Evolutionary conservation across 2,329 filamentous ascomycete species (phyloP), one percentile per base, ranked within the genome.

Genomic region (Rutstroemia sp.): DNA sequence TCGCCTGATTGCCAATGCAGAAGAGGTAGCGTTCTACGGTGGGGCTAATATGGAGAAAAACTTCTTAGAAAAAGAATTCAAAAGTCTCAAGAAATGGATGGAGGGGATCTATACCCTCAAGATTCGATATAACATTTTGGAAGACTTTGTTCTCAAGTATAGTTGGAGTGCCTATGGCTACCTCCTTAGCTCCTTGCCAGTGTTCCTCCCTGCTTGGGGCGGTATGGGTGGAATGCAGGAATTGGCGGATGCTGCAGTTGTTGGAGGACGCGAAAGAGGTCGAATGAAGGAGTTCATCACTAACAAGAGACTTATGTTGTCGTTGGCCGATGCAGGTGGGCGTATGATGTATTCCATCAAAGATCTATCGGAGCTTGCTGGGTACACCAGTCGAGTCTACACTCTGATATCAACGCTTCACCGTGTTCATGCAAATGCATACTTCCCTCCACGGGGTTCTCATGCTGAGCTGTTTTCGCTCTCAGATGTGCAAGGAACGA

Each of bases 291-390:
- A 95, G 37, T 99, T 99, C 73, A 96, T 99, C 73, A 99, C 94
- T 12, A 99, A 99, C 75, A 97, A 99, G 73, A 85, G 94, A 4
- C 85, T 99, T 41, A 97, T 99, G 94, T 81, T 99, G 34, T 97
- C 92, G 16, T 81, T 99, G 39, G 94, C 94, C 9, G 94, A 99
- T 72, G 94, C 94, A 1, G 94, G 94, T 58, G 92, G 92, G 25
- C 83, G 94, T 48, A 96, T 99, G 90, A 99, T 99, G 94, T 99
- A 99, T 76, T 94, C 89, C 60, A 95, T 99, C 77, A 99, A 99
- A 73, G 95, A 99, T 68, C 82, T 99, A 38, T 92, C 92, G 1
- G 94, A 99, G 70, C 78, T 99, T 37, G 94, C 94, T 5, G 94
- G 94, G 21, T 95, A 97, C 74, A 99, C 94, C 0, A 96, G 90